These are phyloP conservation scores for Betula pendula DNA, from an alignment of 306 rosid genomes.

Conservation along the genomic window DNA sequence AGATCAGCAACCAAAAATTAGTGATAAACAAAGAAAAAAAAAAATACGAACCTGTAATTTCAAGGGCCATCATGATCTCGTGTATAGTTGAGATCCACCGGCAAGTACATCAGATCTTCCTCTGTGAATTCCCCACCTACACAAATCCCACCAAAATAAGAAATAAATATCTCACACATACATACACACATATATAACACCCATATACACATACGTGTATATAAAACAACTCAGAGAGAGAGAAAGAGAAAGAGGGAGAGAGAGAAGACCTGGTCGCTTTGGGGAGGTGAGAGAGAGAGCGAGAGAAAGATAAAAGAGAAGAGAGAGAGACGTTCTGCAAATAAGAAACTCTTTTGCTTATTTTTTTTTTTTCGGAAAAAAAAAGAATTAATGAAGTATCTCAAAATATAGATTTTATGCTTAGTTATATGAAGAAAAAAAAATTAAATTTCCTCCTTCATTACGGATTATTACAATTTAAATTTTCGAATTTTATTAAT, in stretches of 20 bases:
- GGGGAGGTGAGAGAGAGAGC: slow-evolving; percentile 29
- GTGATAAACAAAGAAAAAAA: background rate
- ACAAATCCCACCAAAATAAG: slow-evolving; percentile 3
- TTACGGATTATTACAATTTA: too few species aligned
- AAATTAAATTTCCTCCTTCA: too few species aligned
- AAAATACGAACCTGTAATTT: slow-evolving; percentile 56
- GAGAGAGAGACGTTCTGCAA: slow-evolving; percentile 22
- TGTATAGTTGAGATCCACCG: slow-evolving; percentile 72
- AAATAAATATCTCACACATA: background rate
- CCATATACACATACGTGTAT: background rate
- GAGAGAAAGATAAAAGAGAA: slow-evolving; percentile 9
- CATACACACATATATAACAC: slow-evolving; percentile 19
- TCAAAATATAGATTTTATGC: too few species aligned
- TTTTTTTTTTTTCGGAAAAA: background rate
- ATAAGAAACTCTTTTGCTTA: slow-evolving; percentile 1
- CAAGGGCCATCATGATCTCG: slow-evolving; percentile 90
- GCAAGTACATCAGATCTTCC: slow-evolving; percentile 87
- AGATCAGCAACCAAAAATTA: slow-evolving; percentile 10
- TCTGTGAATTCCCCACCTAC: slow-evolving; percentile 41
- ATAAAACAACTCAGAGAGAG: slow-evolving; percentile 23
- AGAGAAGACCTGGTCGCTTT: slow-evolving; percentile 36
- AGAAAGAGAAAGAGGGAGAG: slow-evolving; percentile 12
- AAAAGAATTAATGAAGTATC: too few species aligned
- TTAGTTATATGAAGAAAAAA: too few species aligned
- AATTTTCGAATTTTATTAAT: too few species aligned